Evolutionary conservation across 805 yeast genomes (phyloP), one percentile per base, ranked within the genome.

Genomic region (Kazachstania psychrophila): DNA sequence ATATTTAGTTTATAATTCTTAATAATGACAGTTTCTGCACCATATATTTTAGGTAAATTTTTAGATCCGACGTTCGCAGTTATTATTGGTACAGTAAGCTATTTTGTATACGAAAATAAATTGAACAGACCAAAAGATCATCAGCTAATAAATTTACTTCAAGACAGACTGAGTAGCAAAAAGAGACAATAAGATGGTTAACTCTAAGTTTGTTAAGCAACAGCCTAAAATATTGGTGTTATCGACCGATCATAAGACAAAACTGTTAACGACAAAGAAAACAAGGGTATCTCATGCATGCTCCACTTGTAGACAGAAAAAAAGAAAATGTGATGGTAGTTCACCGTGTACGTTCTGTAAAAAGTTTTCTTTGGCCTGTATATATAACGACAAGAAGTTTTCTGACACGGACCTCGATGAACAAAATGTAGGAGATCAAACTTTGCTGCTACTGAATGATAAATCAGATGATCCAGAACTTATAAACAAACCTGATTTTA

Each of bases 261-360:
- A 52, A 13, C 40, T 37, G 37, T 46, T 46, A 18, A 45, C 33
- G 10, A 37, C 41, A 0, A 78, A 77, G 49, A 64, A 84, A 23
- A 65, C 75, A 46, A 61, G 88, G 39, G 88, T 79, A 26, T 73
- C 82, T 1, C 61, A 84, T 37, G 92, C 92, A 3, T 82, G 92
- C 51, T 82, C 77, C 47, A 76, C 72, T 44, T 81, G 92, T 55
- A 68, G 89, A 15, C 72, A 70, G 58, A 80, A 79, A 59, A 82
- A 82, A 52, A 84, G 80, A 44, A 77, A 79, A 52, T 82, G 94
- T 58, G 87, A 80, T 54, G 92, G 89, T 4, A 70, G 72, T 47
- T 79, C 72, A 47, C 92, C 89, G 1, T 82, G 94, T 56, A 71
- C 74, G 23, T 85, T 78, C 56, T 86, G 45, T 37, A 22, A 18